Evolutionary conservation across 306 rosid genomes (phyloP), one percentile per base, ranked within the genome.

Genomic region (Hippophae tibetana): DNA sequence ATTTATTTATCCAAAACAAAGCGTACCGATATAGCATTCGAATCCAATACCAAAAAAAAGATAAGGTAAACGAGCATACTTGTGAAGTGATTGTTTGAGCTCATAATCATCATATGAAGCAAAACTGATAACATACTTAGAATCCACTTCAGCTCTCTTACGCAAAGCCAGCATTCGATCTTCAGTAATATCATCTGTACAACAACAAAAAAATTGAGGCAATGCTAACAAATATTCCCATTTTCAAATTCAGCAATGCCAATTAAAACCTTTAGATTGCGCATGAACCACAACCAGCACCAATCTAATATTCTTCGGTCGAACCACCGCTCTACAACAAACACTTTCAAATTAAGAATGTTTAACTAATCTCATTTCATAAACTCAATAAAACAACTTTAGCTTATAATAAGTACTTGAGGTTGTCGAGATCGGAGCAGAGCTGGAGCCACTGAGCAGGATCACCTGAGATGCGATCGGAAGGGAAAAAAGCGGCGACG

Each of bases 101-200:
- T 79, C 87, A 9, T 80, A 67, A 38, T 74, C 70, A 60, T 92
- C 84, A 56, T 75, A 79, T 9, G 82, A 90, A 31, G 78, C 73
- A 61, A 92, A 78, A 10, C 72, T 65, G 60, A 88, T 51, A 31
- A 84, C 68, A 57, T 77, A 76, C 64, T 88, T 92, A 10, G 94
- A 69, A 68, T 92, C 99, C 26, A 92, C 74, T 61, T 92, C 99
- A 5, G 96, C 94, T 45, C 96, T 84, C 82, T 92, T 92, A 57
- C 97, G 70, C 13, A 92, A 71, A 25, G 99, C 93, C 12, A 88
- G 67, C 89, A 92, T 84, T 65, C 86, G 82, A 73, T 92, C 97
- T 74, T 92, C 99, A 13, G 70, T 80, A 40, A 92, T 72, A 57
- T 84, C 94, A 50, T 82, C 99, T 72, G 73, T 82, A 77, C 14